Percentiles rank a stretch among this genome's conserved stretches.
phyloP scores from a whole-genome alignment of 1,284 basidiomycete species.

The Rhodofomes roseus region DNA sequence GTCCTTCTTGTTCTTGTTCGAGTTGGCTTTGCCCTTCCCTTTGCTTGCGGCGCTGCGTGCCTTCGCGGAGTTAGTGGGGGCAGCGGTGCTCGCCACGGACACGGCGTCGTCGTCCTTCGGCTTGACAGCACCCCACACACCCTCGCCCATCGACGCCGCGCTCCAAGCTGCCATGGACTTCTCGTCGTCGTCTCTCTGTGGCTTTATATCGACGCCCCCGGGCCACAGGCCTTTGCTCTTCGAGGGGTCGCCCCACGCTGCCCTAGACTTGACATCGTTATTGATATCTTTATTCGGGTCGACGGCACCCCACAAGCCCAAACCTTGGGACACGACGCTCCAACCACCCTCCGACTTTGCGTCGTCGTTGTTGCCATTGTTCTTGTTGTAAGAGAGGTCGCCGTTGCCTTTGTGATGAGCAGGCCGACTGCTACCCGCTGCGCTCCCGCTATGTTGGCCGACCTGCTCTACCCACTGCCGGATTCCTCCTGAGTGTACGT shows the following conservation, averaged over 20 bases:
- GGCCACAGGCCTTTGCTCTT: background rate
- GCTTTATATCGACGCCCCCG: background rate
- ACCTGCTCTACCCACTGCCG: no score
- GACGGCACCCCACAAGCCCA: background rate
- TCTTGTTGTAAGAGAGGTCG: no score
- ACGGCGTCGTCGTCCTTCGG: background rate
- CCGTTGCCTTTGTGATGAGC: no score
- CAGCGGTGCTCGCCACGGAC: background rate
- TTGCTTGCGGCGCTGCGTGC: background rate
- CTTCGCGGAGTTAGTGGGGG: background rate
- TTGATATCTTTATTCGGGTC: background rate
- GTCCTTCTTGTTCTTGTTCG: background rate
- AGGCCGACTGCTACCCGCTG: no score
- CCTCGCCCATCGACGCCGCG: background rate
- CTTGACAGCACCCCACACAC: background rate
- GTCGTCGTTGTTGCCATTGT: background rate
- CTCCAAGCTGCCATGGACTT: background rate
- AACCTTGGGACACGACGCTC: background rate
- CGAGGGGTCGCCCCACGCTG: no score
- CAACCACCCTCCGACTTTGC: background rate
- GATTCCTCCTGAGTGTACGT: background rate
- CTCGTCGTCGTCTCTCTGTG: background rate
- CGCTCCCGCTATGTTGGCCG: no score
- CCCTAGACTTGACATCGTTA: background rate
- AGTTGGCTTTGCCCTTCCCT: background rate